These are phyloP conservation scores for Microsporum ferrugineum DNA, from an alignment of 2,329 filamentous ascomycete genomes.

Conservation along the genomic window DNA sequence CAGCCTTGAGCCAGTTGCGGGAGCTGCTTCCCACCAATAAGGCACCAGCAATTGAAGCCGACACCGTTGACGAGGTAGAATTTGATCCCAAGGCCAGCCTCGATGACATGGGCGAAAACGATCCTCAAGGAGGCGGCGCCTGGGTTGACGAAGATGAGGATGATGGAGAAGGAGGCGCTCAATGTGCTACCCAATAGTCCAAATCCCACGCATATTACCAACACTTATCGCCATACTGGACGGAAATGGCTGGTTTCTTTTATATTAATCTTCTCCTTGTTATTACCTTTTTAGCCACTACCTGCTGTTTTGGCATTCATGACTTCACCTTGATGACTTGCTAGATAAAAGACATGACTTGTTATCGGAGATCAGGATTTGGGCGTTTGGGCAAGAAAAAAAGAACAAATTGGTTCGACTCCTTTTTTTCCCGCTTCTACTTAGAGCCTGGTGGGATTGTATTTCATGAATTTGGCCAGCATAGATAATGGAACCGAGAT, in stretches of 20 bases:
- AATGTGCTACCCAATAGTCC: constrained; percentile 40
- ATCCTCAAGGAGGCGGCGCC: constrained; percentile 31
- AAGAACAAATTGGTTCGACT: background rate
- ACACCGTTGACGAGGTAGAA: constrained; percentile 75
- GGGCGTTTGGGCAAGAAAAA: constrained; percentile 2
- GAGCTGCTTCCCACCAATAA: constrained; percentile 61
- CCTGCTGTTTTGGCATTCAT: background rate
- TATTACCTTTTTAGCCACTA: background rate
- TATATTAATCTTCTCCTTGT: background rate
- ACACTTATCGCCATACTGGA: background rate
- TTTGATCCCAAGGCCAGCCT: constrained; percentile 75
- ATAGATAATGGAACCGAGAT: background rate
- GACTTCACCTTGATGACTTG: constrained; percentile 3
- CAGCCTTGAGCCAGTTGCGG: constrained; percentile 56
- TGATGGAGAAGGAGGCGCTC: constrained; percentile 27
- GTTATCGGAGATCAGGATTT: constrained; percentile 5
- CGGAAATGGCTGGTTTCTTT: background rate
- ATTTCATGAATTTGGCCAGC: background rate
- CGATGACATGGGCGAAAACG: constrained; percentile 50
- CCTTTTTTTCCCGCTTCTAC: background rate
- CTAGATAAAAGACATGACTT: constrained; percentile 7
- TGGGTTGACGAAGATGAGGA: constrained; percentile 42
- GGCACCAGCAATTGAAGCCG: constrained; percentile 50
- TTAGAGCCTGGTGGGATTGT: background rate
- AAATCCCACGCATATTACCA: background rate